Base-by-base conservation (phyloP, 306 rosid species). In the Dalbergia oliveri region DNA sequence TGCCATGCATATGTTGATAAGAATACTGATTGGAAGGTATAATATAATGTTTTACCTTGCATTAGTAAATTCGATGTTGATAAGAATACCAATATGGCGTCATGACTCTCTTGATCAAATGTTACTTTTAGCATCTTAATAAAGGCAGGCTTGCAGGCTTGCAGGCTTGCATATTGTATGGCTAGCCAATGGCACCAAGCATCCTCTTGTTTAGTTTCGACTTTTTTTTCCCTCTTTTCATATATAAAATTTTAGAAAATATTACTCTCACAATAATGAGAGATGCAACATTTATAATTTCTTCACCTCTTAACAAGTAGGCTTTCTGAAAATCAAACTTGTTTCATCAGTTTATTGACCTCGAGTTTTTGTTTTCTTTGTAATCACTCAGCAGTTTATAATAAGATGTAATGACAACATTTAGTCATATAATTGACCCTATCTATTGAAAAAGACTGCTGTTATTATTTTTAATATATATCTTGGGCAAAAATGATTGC, bases 31-130 rank as follows among this genome's bases (percentile, higher is more conserved):
- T 71, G 73, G 77, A 56, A 81, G 86, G 51, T 57, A 80, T 59
- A 76, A 49, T 82, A 88, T 85, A 53, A 11, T 37, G 41, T 37
- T 37, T 37, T 69, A 15, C 58, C 53, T 72, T 77, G 59, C 76
- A 61, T 74, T 68, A 51, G 33, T 62, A 80, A 26, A 26, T 61
- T 76, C 72, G 5, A 21, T 80, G 81, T 56, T 19, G 92, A 88
- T 87, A 87, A 87, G 94, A 88, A 84, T 84, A 85, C 78, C 85
- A 83, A 70, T 60, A 59, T 67, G 79, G 59, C 72, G 54, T 79
- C 91, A 88, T 54, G 51, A 75, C 63, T 23, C 81, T 34, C 61
- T 75, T 66, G 75, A 59, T 72, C 79, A 54, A 6, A 45, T 57
- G 57, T 50, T 63, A 37, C 75, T 80, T 57, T 69, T 18, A 21